Conservation (phyloP, 208 protist genomes). For the Wallacemonas sp. region DNA sequence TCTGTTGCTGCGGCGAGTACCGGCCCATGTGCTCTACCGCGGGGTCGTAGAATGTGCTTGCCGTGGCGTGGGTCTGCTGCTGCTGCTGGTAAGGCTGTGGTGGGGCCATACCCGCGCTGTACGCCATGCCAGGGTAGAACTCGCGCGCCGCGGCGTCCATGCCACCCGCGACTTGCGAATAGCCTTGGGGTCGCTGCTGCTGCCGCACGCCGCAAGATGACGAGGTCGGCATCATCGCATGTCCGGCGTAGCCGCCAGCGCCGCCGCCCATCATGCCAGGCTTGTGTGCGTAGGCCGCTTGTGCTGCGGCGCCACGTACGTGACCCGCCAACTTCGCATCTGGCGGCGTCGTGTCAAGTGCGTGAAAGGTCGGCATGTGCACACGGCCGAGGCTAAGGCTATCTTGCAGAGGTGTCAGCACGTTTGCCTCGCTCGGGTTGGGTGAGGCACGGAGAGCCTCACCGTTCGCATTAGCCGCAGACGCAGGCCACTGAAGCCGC, state of each 20-base stretch:
- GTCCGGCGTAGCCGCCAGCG: neutral
- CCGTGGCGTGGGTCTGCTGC: too few species aligned
- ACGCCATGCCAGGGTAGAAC: neutral
- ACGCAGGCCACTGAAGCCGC: neutral
- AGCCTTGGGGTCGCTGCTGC: too few species aligned
- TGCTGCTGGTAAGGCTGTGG: neutral
- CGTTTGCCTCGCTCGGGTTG: neutral
- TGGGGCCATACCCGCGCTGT: neutral
- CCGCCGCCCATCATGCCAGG: neutral
- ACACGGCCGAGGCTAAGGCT: neutral
- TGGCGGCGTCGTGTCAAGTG: neutral
- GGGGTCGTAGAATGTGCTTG: neutral
- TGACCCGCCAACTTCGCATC: neutral
- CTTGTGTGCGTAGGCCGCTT: neutral
- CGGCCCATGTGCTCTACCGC: neutral
- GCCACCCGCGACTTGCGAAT: neutral
- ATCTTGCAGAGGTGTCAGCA: conserved; percentile 4
- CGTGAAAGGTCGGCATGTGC: conserved; percentile 4
- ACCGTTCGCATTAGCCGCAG: neutral
- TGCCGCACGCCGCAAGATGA: too few species aligned
- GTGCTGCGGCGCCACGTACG: neutral
- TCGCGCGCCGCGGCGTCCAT: conserved; percentile 9
- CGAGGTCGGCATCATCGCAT: too few species aligned
- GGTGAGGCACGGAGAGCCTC: neutral
- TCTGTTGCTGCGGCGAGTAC: neutral